Evolutionary conservation across 495 filamentous ascomycete species (phyloP), one percentile per base, ranked within the genome.

Genomic region (Neurospora sp.): DNA sequence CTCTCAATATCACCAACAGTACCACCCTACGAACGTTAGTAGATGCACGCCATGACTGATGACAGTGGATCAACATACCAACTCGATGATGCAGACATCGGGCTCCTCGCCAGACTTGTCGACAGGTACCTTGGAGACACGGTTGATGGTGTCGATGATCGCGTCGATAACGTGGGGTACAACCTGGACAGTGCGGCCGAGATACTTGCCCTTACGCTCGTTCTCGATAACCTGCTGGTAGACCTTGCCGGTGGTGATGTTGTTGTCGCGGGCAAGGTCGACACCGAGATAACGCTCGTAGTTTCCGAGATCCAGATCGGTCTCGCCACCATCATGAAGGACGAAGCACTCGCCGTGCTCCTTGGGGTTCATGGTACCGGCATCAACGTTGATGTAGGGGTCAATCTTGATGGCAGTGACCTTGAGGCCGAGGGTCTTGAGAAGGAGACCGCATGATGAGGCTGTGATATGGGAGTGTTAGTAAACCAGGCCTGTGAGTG

Each of bases 191-290:
- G 96, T 99, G 76, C 90, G 90, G 71, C 96, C 96, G 8, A 98
- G 88, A 76, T 98, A 99, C 78, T 93, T 89, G 37, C 95, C 95
- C 38, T 84, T 83, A 69, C 94, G 87, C 83, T 97, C 91, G 44
- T 73, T 73, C 85, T 86, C 78, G 73, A 97, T 95, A 27, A 98
- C 96, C 74, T 91, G 87, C 78, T 93, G 85, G 82, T 97, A 98
- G 73, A 98, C 91, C 85, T 98, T 98, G 73, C 96, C 96, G 10
- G 94, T 97, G 31, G 94, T 98, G 82, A 98, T 96, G 79, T 97
- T 97, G 83, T 93, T 92, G 72, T 96, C 92, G 22, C 89, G 83
- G 7, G 86, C 90, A 37, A 97, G 86, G 10, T 90, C 91, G 71
- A 92, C 86, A 68, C 74, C 76, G 8, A 85, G 79, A 40, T 86